Evolutionary conservation across 2,329 filamentous ascomycete genomes (phyloP).

Genomic region (Cordyceps javanica): DNA sequence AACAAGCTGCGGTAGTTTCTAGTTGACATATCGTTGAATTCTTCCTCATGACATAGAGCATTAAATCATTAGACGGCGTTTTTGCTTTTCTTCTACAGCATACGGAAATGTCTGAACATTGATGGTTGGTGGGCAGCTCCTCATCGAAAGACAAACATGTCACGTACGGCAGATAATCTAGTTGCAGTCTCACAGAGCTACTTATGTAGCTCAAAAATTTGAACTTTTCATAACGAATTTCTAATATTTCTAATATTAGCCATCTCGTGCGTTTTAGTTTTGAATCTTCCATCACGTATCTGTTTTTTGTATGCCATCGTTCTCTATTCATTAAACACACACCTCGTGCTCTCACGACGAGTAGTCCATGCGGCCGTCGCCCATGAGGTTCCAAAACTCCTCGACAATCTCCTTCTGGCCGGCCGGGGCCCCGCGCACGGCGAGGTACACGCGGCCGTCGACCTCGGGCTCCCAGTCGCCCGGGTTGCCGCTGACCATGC

Average conservation of each 20-base stretch:
- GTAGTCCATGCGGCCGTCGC: conserved; percentile 47
- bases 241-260: too few species aligned
- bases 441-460: conserved; percentile 56
- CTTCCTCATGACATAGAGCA: not conserved
- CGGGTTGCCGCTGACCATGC: conserved; percentile 66
- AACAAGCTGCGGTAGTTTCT: too few species aligned
- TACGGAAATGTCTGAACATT: not conserved
- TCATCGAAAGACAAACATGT: not conserved
- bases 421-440: conserved; percentile 51
- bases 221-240: not conserved
- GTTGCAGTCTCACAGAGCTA: not conserved
- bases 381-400: conserved; percentile 58
- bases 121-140: not conserved
- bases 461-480: conserved; percentile 61
- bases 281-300: too few species aligned
- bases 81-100: not conserved
- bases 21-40: not conserved
- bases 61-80: not conserved
- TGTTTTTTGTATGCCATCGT: not conserved
- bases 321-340: not conserved
- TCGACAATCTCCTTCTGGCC: conserved; percentile 58
- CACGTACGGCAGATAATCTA: not conserved
- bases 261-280: too few species aligned
- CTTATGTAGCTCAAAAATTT: not conserved
- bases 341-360: conserved; percentile 15